These are phyloP conservation scores for Sclerotinia glacialis DNA, from an alignment of 2,329 filamentous ascomycete genomes.

Conservation along the genomic window DNA sequence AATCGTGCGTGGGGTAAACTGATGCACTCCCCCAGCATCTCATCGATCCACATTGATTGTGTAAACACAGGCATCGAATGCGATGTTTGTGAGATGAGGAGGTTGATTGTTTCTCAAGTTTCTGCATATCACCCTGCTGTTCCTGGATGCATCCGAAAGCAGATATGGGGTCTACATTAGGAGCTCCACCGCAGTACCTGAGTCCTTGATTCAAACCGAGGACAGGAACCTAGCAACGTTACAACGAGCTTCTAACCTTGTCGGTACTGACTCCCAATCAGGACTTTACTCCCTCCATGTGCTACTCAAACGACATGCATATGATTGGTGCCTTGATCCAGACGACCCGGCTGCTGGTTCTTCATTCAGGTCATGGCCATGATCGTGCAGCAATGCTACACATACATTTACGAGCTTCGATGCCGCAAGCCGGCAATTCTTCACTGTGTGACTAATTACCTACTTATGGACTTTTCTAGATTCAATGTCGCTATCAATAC, in stretches of 20 bases:
- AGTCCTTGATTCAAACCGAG: constrained; percentile 7
- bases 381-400: neutral
- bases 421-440: neutral
- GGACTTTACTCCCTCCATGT: neutral
- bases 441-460: neutral
- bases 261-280: neutral
- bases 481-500: neutral
- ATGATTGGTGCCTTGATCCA: neutral
- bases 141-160: neutral
- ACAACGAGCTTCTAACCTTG: neutral
- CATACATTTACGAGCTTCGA: neutral
- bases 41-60: neutral
- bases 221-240: constrained; percentile 19
- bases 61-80: neutral
- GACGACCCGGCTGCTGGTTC: neutral
- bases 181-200: neutral
- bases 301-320: neutral
- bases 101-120: neutral
- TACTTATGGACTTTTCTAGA: neutral
- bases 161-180: neutral
- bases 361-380: neutral
- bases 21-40: neutral
- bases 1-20: neutral
- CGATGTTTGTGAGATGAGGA: neutral
- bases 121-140: neutral